Evolutionary conservation across 208 protist genomes (phyloP), one percentile per base, ranked within the genome.

Genomic region (Porcisia hertigi): DNA sequence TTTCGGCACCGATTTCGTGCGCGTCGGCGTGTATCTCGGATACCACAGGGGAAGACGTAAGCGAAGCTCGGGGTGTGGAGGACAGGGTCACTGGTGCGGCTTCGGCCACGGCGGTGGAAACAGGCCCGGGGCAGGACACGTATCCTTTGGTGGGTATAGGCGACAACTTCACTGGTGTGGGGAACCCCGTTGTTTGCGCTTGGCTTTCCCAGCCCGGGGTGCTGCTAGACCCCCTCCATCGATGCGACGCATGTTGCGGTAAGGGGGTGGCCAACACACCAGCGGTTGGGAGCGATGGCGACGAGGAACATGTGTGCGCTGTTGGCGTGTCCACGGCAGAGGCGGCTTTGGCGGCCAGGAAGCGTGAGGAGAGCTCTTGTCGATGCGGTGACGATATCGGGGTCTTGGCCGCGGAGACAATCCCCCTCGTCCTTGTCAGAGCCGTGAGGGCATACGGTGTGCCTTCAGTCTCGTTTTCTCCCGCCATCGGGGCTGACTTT

Each of bases 91-190:
- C 0, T 11, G 1, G 25, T 47, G 3, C 53, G 9, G 69, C 25
- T 45, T 63, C 60, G 45, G 57, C 52, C 25, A 5, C 39, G 58
- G 53, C 54, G 36, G 52, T 58, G 69, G 34, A 34, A n/a, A 11
- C 1, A 39, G 45, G 16, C 3, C 25, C 20, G 9, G 53, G 34
- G 69, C n/a, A 49, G 34, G 18, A 20, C 14, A 59, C 36, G 59
- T 82, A 84, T 20, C 53, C 65, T 60, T 92, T 92, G 1, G 75
- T 88, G 3, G 87, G 87, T 30, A 92, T 89, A 34, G 87, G 85
- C 3, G 85, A 92, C 30, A 89, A 73, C 60, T 89, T 89, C 64
- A 92, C 84, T 0, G 87, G 87, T 8, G 87, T 86, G 0, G 87
- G 87, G 49, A 89, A 92, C 3, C 87, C 85, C 6, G 85, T 89